Conservation (phyloP, 306 rosid species). For the Gastrolobium villosum region DNA sequence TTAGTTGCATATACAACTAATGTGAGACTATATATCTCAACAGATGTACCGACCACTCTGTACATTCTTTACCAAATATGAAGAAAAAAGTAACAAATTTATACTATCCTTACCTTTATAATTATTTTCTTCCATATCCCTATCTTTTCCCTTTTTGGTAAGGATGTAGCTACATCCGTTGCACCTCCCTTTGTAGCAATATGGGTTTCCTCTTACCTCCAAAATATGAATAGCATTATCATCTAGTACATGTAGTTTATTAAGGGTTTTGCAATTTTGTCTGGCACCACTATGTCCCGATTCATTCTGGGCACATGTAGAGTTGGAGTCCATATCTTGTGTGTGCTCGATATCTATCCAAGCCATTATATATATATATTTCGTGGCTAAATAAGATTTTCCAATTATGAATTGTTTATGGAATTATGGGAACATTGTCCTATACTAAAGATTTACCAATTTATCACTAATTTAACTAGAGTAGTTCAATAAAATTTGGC, state of each 20-base stretch:
- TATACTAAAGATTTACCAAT: background rate
- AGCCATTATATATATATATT: background rate
- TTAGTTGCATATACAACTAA: no score
- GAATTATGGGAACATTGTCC: background rate
- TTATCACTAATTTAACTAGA: background rate
- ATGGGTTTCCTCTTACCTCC: slow-evolving; percentile 56
- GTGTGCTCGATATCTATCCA: background rate
- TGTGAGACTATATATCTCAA: no score
- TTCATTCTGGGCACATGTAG: background rate
- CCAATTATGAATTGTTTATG: background rate
- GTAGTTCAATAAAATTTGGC: background rate
- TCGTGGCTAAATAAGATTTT: background rate
- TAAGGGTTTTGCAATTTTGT: background rate
- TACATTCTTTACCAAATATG: no score
- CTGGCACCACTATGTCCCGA: background rate
- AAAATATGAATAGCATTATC: background rate
- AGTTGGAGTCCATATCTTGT: background rate
- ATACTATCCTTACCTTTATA: no score
- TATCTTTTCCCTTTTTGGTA: no score
- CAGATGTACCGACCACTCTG: no score
- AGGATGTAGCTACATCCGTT: no score
- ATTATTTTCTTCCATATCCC: no score
- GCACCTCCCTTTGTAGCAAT: no score
- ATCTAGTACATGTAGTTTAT: background rate
- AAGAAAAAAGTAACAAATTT: no score